Evolutionary conservation across 176 grass and related monocot genomes (phyloP).

Genomic region (Carex kokanica): DNA sequence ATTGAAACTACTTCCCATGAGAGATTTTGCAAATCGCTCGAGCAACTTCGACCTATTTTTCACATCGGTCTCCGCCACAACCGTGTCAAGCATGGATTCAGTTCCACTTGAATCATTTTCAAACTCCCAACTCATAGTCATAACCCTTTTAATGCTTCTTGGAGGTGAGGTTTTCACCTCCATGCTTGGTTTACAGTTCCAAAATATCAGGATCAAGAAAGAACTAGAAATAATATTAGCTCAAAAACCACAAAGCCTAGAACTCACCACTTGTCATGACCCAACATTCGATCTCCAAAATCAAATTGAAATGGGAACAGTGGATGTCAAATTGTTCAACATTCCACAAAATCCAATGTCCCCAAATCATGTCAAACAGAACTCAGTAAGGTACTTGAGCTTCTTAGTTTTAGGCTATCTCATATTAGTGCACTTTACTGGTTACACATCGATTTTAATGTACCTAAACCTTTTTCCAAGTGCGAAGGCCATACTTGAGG

Average conservation of each 20-base stretch:
- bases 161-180: constrained; percentile 69
- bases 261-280: constrained; percentile 6
- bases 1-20: constrained; percentile 45
- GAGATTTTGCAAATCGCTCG: not conserved
- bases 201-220: constrained; percentile 9
- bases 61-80: constrained; percentile 53
- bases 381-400: constrained; percentile 20
- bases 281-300: not conserved
- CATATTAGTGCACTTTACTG: constrained; percentile 35
- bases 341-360: not conserved
- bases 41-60: constrained; percentile 54
- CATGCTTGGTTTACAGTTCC: constrained; percentile 51
- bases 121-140: constrained; percentile 53
- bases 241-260: not conserved
- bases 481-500: constrained; percentile 32
- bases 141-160: constrained; percentile 61
- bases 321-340: not conserved
- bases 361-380: constrained; percentile 8
- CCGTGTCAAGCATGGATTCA: constrained; percentile 54
- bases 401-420: constrained; percentile 47
- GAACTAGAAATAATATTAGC: not conserved
- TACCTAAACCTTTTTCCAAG: constrained; percentile 39
- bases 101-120: constrained; percentile 68
- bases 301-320: constrained; percentile 35
- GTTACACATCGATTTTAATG: constrained; percentile 37